A percentile compares a stretch with the other conserved stretches of the same genome.
phyloP scores from a whole-genome alignment of 75 land plant genomes.

The Cryptomeria japonica region DNA sequence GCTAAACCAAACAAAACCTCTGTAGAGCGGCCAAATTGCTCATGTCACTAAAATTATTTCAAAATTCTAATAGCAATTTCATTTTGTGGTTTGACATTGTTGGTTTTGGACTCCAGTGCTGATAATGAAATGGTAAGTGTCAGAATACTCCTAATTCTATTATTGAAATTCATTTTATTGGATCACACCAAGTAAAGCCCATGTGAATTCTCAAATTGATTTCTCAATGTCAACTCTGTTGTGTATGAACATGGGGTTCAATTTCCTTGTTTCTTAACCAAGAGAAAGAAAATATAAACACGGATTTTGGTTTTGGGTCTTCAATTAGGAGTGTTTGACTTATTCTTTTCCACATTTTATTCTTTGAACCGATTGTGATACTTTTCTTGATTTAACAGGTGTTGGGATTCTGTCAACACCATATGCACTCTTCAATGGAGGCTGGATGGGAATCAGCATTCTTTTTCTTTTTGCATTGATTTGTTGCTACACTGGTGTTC shows the following conservation, averaged over 20 bases:
- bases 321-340: not conserved
- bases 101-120: not conserved
- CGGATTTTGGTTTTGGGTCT: not conserved
- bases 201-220: not conserved
- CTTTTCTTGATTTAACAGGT: conserved; percentile 34
- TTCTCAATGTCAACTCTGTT: not conserved
- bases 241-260: not conserved
- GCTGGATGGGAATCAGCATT: conserved; percentile 73
- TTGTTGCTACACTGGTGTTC: conserved; percentile 79
- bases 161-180: not conserved
- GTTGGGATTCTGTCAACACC: conserved; percentile 87
- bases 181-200: not conserved
- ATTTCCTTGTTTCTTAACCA: not conserved
- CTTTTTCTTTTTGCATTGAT: conserved; percentile 45
- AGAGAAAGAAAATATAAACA: not conserved
- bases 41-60: not conserved
- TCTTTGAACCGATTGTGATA: not conserved
- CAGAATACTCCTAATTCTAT: not conserved
- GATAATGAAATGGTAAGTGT: not conserved
- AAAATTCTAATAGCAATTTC: not conserved
- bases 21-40: not conserved
- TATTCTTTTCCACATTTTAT: not conserved
- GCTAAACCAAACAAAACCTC: not conserved
- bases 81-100: not conserved
- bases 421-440: conserved; percentile 77